phyloP scores from a whole-genome alignment of 352 stramenopile species.

The Phytophthora macrochlamydospora region DNA sequence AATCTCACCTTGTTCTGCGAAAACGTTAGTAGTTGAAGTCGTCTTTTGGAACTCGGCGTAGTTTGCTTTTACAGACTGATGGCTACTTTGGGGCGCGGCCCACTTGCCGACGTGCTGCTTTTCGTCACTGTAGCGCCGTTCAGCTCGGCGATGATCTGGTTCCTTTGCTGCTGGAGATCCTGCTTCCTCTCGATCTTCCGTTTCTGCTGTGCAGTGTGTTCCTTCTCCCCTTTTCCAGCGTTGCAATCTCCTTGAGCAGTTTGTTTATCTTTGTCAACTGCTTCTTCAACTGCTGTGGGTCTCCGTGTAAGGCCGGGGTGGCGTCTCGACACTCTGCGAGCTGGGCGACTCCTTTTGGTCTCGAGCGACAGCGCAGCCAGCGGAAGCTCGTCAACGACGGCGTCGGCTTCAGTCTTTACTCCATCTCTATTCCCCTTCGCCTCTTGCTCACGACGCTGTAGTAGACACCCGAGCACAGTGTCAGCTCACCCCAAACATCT shows the following conservation, averaged over 20 bases:
- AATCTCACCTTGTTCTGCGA: too few relatives aligned
- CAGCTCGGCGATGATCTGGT: slow-evolving; percentile 49
- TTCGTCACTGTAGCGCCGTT: slow-evolving; percentile 42
- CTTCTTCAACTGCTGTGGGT: slow-evolving; percentile 41
- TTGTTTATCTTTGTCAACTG: slow-evolving; percentile 65
- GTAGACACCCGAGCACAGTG: slow-evolving; percentile 10
- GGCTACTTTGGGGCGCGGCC: slow-evolving; percentile 22
- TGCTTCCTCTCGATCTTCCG: slow-evolving; percentile 31
- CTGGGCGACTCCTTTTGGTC: slow-evolving; percentile 13
- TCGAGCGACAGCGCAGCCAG: slow-evolving; percentile 47
- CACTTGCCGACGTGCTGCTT: slow-evolving; percentile 15
- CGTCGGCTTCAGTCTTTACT: slow-evolving; percentile 3
- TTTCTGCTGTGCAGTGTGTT: slow-evolving; percentile 37
- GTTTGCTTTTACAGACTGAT: slow-evolving; percentile 27
- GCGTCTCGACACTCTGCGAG: background rate
- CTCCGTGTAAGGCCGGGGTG: background rate
- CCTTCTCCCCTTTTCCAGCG: slow-evolving; percentile 18
- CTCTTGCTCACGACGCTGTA: slow-evolving; percentile 29
- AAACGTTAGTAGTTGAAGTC: too few relatives aligned
- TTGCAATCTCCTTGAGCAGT: slow-evolving; percentile 41
- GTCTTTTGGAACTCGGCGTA: too few relatives aligned
- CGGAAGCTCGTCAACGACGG: slow-evolving; percentile 20
- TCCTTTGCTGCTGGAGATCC: slow-evolving; percentile 42
- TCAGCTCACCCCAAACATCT: background rate
- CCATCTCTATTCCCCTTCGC: slow-evolving; percentile 5